Percentiles rank a stretch among this genome's conserved stretches.
Evolutionary conservation across 805 yeast species (phyloP).

Genomic region (Candida ulmi): DNA sequence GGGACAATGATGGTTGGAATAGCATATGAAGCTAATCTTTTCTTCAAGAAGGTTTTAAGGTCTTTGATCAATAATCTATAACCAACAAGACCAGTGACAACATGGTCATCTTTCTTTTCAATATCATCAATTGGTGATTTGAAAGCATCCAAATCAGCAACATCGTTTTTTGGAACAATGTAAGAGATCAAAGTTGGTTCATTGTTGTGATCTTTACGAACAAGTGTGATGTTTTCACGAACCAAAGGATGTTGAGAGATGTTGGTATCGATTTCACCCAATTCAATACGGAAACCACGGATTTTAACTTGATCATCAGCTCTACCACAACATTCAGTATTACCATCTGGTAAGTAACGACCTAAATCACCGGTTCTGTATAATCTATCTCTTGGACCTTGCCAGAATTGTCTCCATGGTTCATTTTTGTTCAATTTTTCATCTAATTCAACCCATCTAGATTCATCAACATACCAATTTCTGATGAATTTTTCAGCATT

Average conservation of each 20-base stretch:
- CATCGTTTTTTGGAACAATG: constrained; percentile 74
- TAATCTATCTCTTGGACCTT: constrained; percentile 91
- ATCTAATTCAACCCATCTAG: constrained; percentile 58
- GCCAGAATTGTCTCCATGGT: constrained; percentile 75
- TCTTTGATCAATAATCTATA: constrained; percentile 76
- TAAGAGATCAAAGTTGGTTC: constrained; percentile 90
- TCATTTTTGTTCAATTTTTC: constrained; percentile 35
- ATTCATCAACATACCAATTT: constrained; percentile 81
- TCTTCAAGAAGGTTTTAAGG: constrained; percentile 76
- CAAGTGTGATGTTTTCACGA: constrained; percentile 89
- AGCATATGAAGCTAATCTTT: constrained; percentile 87
- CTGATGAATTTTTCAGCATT: constrained; percentile 82
- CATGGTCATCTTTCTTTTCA: constrained; percentile 46
- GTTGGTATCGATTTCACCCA: constrained; percentile 98
- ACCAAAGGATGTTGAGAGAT: constrained; percentile 89
- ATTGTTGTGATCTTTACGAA: constrained; percentile 84
- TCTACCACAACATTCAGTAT: constrained; percentile 96
- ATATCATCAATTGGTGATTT: constrained; percentile 38
- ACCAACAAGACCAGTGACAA: constrained; percentile 72
- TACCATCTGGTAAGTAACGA: constrained; percentile 93
- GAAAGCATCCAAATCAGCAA: constrained; percentile 38
- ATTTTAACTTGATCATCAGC: constrained; percentile 99
- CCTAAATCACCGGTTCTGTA: constrained; percentile 98
- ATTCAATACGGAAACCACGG: constrained; percentile 96
- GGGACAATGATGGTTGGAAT: constrained; percentile 92